Conservation (phyloP, 2,329 filamentous ascomycete species). For the Cladophialophora immunda region DNA sequence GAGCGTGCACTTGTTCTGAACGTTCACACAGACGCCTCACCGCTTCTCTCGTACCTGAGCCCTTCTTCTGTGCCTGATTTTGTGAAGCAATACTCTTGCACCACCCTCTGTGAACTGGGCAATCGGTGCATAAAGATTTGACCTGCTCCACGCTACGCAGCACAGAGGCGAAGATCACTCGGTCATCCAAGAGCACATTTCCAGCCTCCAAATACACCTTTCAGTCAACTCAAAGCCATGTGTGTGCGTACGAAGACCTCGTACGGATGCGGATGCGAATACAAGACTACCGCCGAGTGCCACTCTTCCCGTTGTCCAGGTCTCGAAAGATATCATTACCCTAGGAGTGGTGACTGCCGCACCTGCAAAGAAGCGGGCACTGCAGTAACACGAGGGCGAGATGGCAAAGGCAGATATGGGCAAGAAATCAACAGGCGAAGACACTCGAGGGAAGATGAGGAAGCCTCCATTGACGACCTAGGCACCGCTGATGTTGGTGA, state of each 20-base stretch:
- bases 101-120: slow-evolving; percentile 15
- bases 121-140: slow-evolving; percentile 29
- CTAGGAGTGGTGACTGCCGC: slow-evolving; percentile 36
- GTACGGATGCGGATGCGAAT: slow-evolving; percentile 40
- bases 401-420: slow-evolving; percentile 39
- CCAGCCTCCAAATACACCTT: slow-evolving; percentile 9
- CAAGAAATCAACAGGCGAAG: slow-evolving; percentile 29
- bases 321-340: slow-evolving; percentile 37
- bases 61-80: slow-evolving; percentile 21
- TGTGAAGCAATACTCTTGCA: slow-evolving; percentile 25
- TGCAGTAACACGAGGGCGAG: slow-evolving; percentile 37
- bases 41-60: slow-evolving; percentile 31
- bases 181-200: slow-evolving; percentile 10
- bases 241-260: slow-evolving; percentile 41
- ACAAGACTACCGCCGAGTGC: slow-evolving; percentile 37
- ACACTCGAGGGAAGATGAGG: slow-evolving; percentile 14
- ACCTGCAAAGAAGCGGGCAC: slow-evolving; percentile 38
- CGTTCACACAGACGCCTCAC: slow-evolving; percentile 30
- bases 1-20: slow-evolving; percentile 19
- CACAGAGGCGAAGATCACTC: slow-evolving; percentile 27
- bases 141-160: slow-evolving; percentile 21
- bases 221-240: slow-evolving; percentile 30
- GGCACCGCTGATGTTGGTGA: slow-evolving; percentile 21
- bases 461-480: slow-evolving; percentile 15
- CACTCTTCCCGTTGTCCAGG: slow-evolving; percentile 30